Evolutionary conservation across 2,329 filamentous ascomycete genomes (phyloP), one percentile per base, ranked within the genome.

Genomic region (Myriosclerotinia curreyana): DNA sequence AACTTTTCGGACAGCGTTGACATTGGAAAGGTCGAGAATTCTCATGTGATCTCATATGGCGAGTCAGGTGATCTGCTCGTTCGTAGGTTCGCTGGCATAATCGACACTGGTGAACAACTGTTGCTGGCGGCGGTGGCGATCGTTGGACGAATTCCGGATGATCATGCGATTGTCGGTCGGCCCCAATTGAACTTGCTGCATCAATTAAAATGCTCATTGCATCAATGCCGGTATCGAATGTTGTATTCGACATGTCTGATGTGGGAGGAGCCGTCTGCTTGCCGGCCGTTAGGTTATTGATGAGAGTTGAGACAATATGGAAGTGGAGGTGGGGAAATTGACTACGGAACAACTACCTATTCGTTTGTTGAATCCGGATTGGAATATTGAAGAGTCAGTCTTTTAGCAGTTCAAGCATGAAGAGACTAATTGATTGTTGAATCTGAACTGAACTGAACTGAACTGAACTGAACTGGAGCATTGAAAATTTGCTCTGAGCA

Each of bases 31-130:
- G 60, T 14, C 69, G 65, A 28, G 69, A 64, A 60, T 70, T 69
- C 59, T 71, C 69, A 65, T 71, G 69, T 50, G 65, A 69, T 49
- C 65, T 71, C 31, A 69, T 50, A n/a, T 58, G 40, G 22, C 40
- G 40, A 20, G 40, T 58, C 12, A 51, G 65, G 50, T 68, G 64
- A 31, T 71, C 69, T 51, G 65, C 66, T 46, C 69, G 40, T n/a
- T 69, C 69, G 40, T 70, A 71, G 55, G 56, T 58, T 22, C 67
- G 63, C 28, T 62, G 52, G 28, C 68, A 71, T 25, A 70, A 61
- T n/a, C 56, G 56, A 64, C 67, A 70, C 34, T 55, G 62, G 51
- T 69, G 60, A 20, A 42, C 20, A n/a, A 15, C 25, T 51, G 25
- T 15, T 44, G n/a, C n/a, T n/a, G 42, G 40, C 8, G 20, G 25